Base-by-base conservation (phyloP, 2,329 filamentous ascomycete genomes). In the Claviceps spartinae region DNA sequence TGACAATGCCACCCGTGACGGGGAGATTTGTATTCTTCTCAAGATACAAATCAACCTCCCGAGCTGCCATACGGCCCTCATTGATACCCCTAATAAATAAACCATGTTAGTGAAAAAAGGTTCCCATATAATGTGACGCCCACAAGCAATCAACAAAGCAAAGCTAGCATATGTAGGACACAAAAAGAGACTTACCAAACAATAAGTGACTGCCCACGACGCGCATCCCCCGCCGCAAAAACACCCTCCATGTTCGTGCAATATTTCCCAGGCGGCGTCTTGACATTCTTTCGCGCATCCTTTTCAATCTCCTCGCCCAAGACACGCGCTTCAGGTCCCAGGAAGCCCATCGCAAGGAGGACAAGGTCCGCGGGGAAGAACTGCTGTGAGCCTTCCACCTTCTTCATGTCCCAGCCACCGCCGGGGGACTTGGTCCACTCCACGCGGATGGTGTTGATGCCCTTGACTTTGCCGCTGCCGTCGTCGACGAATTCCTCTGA, bases 371-470 rank as follows among this genome's bases (percentile, higher is more conserved):
- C 91, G 40, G 88, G 88, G 85, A 96, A 96, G 78, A 94, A 94
- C 66, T 96, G 83, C 73, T 95, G 86, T 55, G 86, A 91, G 40
- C 87, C 89, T 59, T 95, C 90, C 36, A 95, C 77, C 69, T 95
- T 91, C 79, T 95, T 95, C 89, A 97, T 96, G 70, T 96, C 91
- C 91, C 91, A 97, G 45, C 90, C 90, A 58, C 90, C 90, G 55
- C 81, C 83, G 30, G 87, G 78, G 51, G 83, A 88, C 76, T 90
- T 93, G 61, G 88, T 93, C 91, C 91, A 97, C 68, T 96, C 90
- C 44, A 97, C 90, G 51, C 91, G 88, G 54, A 93, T 81, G 44
- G 89, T 95, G 72, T 93, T 95, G 77, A 97, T 95, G 57, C 91
- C 91, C 76, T 89, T 94, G 64, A 97, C 88, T 58, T 85, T 84